A percentile compares a stretch with the other conserved stretches of the same genome.
phyloP scores from a whole-genome alignment of 495 filamentous ascomycete genomes.

The Trichoderma orchidacearum region DNA sequence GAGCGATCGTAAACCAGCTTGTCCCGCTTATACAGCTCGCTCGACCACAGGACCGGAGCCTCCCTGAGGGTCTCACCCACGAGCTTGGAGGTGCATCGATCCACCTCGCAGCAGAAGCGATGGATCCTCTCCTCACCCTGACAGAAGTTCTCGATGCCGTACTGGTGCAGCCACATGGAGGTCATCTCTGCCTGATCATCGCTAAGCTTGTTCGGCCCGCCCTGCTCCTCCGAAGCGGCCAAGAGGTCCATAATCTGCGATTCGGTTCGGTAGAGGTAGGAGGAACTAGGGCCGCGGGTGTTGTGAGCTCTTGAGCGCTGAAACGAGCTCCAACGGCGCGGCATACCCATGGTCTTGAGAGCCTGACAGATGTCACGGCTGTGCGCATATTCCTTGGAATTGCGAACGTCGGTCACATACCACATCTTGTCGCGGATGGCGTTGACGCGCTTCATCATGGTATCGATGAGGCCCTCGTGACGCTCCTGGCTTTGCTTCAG shows the following conservation, averaged over 20 bases:
- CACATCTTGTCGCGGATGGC: slow-evolving; percentile 90
- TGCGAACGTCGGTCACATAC: slow-evolving; percentile 93
- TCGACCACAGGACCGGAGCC: slow-evolving; percentile 84
- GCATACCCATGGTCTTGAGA: slow-evolving; percentile 79
- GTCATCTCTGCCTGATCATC: slow-evolving; percentile 90
- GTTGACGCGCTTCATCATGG: slow-evolving; percentile 52
- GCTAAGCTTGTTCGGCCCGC: slow-evolving; percentile 86
- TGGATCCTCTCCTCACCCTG: slow-evolving; percentile 92
- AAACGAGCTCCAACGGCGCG: slow-evolving; percentile 34
- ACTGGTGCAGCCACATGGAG: slow-evolving; percentile 67
- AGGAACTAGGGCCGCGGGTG: slow-evolving; percentile 45
- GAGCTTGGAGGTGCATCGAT: slow-evolving; percentile 73
- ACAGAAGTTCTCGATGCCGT: slow-evolving; percentile 85
- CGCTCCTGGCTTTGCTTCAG: slow-evolving; percentile 59
- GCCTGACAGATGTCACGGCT: slow-evolving; percentile 76
- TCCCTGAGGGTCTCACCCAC: slow-evolving; percentile 78
- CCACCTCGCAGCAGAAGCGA: slow-evolving; percentile 82
- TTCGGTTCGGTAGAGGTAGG: slow-evolving; percentile 70
- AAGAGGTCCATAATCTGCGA: slow-evolving; percentile 79
- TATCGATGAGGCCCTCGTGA: slow-evolving; percentile 48
- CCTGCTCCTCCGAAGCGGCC: slow-evolving; percentile 69
- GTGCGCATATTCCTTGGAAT: slow-evolving; percentile 82
- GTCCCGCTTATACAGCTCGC: slow-evolving; percentile 73
- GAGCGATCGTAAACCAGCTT: slow-evolving; percentile 61
- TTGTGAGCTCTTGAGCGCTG: slow-evolving; percentile 41